Evolutionary conservation across 148 eudicot genomes (phyloP), one percentile per base, ranked within the genome.

Genomic region (Polygonum maritimum): DNA sequence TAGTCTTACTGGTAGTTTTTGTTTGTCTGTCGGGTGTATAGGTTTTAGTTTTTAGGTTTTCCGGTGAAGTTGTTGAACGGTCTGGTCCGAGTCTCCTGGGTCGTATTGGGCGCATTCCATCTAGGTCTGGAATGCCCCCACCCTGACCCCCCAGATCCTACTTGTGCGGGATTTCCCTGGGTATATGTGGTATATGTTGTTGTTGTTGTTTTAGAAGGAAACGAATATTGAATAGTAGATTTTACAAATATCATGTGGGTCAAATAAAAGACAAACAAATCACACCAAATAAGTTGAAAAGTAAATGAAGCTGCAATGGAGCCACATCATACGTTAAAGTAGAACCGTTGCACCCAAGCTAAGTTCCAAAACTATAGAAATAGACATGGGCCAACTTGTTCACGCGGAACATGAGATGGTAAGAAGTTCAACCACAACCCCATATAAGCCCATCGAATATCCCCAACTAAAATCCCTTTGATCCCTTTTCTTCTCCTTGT

Each of bases 371-470:
- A 31, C 31, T 10, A 16, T 67, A n/a, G 38, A 63, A 63, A 63
- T 14, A 63, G 69, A 12, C 69, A 33, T 33, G 40, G 39, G 35
- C 69, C 69, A 67, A 14, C 45, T 35, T 36, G 11, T 67, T 36
- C 45, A 67, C 19, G 15, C 44, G 10, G n/a, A 35, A 60, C 67
- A 58, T 52, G 58, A 15, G 19, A 52, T 52, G 21, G 58, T 21
- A 2, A 18, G n/a, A 52, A 57, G 21, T 7, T 9, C 38, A 63
- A 63, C 0, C 69, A 31, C 71, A 35, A 14, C 38, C 69, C 14
- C 71, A 67, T 36, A 67, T 36, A 67, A 67, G 45, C 71, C 38
- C 31, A 26, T 67, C 4, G 71, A 67, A 67, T 67, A 67, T 67
- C 71, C 71, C n/a, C 71, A 15, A 15, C 19, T 13, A 7, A 57